Conservation (phyloP, 768 basidiomycete genomes). For the Hirschioporus abietinus region DNA sequence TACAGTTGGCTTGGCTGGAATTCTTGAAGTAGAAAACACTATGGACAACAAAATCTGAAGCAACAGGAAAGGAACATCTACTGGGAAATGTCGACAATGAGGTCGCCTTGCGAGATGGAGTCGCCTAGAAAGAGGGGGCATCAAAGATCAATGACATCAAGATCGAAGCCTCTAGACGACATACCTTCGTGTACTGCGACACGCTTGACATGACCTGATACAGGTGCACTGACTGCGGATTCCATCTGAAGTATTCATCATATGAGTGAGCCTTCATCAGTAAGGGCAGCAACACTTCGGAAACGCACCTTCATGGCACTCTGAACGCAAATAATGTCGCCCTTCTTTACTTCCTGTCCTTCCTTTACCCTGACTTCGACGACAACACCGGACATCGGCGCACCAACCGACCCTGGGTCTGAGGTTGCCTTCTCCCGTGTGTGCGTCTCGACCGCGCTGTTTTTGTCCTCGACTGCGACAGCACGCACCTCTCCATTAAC, state of each 20-base stretch:
- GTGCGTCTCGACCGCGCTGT: constrained; percentile 92
- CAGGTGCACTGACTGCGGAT: constrained; percentile 92
- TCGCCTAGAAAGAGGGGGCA: constrained; percentile 50
- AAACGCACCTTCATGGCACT: constrained; percentile 90
- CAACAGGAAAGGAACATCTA: constrained; percentile 21
- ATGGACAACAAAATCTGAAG: background rate
- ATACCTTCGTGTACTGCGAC: constrained; percentile 85
- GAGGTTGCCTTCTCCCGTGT: constrained; percentile 90
- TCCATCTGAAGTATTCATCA: constrained; percentile 69
- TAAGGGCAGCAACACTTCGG: constrained; percentile 7
- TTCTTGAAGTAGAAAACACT: background rate
- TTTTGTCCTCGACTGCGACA: constrained; percentile 93
- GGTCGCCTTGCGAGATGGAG: constrained; percentile 91
- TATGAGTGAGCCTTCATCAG: constrained; percentile 19
- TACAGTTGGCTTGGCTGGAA: background rate
- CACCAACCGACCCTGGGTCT: constrained; percentile 96
- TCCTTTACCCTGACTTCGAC: constrained; percentile 98
- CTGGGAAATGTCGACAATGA: constrained; percentile 84
- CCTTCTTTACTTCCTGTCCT: constrained; percentile 96
- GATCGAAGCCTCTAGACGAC: constrained; percentile 9
- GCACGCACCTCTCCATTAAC: constrained; percentile 96
- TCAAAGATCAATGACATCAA: background rate
- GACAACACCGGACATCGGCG: constrained; percentile 97
- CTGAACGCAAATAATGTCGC: constrained; percentile 91
- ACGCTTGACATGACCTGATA: constrained; percentile 93